Percentiles rank a stretch among this genome's conserved stretches.
Evolutionary conservation across 768 basidiomycete species (phyloP).

Genomic region (Lactarius psammicola): DNA sequence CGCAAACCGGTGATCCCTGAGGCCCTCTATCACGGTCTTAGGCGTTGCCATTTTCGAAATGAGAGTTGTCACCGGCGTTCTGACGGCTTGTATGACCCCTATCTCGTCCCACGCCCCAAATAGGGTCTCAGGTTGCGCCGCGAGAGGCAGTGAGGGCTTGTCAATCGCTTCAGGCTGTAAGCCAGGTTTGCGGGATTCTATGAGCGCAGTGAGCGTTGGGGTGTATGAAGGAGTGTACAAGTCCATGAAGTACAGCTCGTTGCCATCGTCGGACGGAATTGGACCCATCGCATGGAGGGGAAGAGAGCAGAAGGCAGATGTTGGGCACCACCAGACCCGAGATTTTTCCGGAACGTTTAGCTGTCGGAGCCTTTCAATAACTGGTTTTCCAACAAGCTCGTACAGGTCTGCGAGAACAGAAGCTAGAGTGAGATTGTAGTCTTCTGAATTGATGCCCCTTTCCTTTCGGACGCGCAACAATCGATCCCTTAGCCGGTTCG

Average conservation of each 20-base stretch:
- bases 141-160: background rate
- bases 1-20: background rate
- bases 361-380: background rate
- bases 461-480: background rate
- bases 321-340: background rate
- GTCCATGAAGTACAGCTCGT: background rate
- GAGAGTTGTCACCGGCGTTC: background rate
- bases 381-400: too few species aligned
- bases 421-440: background rate
- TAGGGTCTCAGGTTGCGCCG: background rate
- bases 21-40: background rate
- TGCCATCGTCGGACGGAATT: background rate
- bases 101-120: background rate
- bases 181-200: background rate
- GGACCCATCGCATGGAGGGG: conserved; percentile 5
- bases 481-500: background rate
- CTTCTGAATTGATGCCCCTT: background rate
- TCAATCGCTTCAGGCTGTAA: background rate
- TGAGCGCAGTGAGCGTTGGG: background rate
- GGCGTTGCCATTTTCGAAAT: background rate
- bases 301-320: background rate
- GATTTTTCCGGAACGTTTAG: background rate
- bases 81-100: background rate
- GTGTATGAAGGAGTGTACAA: background rate
- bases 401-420: background rate